Conservation (phyloP, 2,329 filamentous ascomycete species). For the Pestalotiopsis sp. region DNA sequence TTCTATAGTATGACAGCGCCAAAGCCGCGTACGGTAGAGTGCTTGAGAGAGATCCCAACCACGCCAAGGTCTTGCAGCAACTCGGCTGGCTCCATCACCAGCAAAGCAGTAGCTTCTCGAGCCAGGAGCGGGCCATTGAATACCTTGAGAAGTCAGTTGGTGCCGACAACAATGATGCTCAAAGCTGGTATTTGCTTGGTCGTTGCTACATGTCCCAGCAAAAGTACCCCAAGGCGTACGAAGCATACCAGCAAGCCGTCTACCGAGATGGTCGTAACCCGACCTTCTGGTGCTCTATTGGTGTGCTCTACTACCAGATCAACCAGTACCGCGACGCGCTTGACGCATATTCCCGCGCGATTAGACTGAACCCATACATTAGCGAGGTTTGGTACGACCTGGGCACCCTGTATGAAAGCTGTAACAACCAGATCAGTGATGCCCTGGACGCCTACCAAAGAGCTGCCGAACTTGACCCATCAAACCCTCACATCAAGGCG, state of each 20-base stretch:
- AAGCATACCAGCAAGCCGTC: conserved; percentile 97
- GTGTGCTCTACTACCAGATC: conserved; percentile 98
- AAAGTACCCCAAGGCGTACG: conserved; percentile 98
- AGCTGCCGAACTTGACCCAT: conserved; percentile 90
- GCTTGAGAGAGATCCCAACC: conserved; percentile 90
- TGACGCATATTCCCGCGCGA: conserved; percentile 95
- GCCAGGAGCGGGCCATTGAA: conserved; percentile 94
- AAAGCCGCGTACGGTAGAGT: conserved; percentile 93
- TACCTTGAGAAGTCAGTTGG: conserved; percentile 96
- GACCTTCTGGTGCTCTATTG: conserved; percentile 99
- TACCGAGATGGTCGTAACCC: conserved; percentile 97
- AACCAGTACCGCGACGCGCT: conserved; percentile 98
- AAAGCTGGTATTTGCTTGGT: conserved; percentile 97
- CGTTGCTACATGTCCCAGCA: conserved; percentile 99
- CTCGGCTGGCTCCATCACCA: conserved; percentile 98
- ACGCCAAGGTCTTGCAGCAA: conserved; percentile 97
- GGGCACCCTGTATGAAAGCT: conserved; percentile 96
- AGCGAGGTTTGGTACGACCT: conserved; percentile 99
- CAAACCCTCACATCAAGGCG: conserved; percentile 94
- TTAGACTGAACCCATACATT: conserved; percentile 95
- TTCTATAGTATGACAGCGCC: conserved; percentile 81
- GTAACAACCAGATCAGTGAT: conserved; percentile 97
- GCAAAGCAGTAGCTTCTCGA: conserved; percentile 86
- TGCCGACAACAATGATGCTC: conserved; percentile 90
- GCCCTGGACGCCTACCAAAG: conserved; percentile 94